Evolutionary conservation across 306 rosid genomes (phyloP).

Genomic region (Fragaria nilgerrensis): DNA sequence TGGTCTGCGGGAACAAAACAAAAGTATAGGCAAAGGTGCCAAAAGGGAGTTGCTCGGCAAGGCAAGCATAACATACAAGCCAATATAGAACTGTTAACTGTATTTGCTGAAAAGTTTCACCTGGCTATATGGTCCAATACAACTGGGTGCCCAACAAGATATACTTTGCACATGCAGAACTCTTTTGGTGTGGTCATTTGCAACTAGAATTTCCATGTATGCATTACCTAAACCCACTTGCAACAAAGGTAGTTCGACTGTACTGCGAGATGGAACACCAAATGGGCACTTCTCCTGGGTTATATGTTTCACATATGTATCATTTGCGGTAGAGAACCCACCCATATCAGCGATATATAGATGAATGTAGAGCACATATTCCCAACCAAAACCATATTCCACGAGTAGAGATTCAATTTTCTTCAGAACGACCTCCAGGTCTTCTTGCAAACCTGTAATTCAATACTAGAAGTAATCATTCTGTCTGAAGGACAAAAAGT

Average conservation of each 20-base stretch:
- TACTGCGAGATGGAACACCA: constrained; percentile 98
- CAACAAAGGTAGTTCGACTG: constrained; percentile 74
- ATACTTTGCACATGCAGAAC: constrained; percentile 97
- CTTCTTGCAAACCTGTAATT: constrained; percentile 67
- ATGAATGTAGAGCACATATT: constrained; percentile 81
- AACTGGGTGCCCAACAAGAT: constrained; percentile 97
- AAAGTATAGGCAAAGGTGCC: not conserved
- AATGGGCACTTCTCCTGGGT: constrained; percentile 80
- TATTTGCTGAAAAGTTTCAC: constrained; percentile 31
- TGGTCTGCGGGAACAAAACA: not conserved
- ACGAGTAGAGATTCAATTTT: constrained; percentile 61
- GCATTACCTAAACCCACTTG: constrained; percentile 69
- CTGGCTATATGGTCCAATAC: constrained; percentile 99
- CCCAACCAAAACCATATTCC: constrained; percentile 70
- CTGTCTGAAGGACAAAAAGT: constrained; percentile 17
- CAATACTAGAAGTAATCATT: constrained; percentile 17
- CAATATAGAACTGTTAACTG: not conserved
- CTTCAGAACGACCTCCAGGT: constrained; percentile 57
- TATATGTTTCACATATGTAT: constrained; percentile 68
- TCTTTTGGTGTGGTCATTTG: constrained; percentile 62
- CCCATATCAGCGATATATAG: constrained; percentile 85
- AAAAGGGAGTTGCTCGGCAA: not conserved
- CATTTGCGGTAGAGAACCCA: constrained; percentile 74
- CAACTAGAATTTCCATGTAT: constrained; percentile 76
- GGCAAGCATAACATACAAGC: not conserved